Base-by-base conservation (phyloP, 129 eudicot species). In the Chrysanthemum makinoi region DNA sequence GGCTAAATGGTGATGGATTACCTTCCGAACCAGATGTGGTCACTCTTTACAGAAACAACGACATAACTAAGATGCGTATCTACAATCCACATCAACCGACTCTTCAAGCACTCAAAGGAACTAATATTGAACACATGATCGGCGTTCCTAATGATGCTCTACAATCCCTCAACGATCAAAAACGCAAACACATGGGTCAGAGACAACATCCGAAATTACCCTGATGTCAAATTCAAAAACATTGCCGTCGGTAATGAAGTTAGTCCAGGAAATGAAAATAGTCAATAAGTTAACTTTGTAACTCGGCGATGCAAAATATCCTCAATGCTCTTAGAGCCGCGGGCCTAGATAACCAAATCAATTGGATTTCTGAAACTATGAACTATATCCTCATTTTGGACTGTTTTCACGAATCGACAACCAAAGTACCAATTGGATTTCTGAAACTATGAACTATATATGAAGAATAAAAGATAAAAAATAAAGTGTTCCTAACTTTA, bases 171-270 rank as follows among this genome's bases (percentile, higher is more conserved):
- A 39, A 55, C 3, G 72, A 53, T 55, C 86, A 17, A 18, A 65
- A 0, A 66, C 50, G 96, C 94, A 1, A 66, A 20, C 5, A 18
- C 69, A 4, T 89, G 96, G 96, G 88, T 89, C 28, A 77, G 69
- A 6, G 57, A 59, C 63, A 86, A 89, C 71, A 59, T 89, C 15
- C 58, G 7, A 28, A 56, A 73, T 57, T 82, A 75, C 77, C 72
- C 85, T 0, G 66, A 68, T 2, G 83, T 85, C 69, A 84, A 53
- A 17, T 79, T 88, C 10, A 70, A 60, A n/a, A 84, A 84, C 81
- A 72, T 86, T n/a, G 86, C 79, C 0, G 93, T 86, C 0, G 86
- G 90, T 62, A 84, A 89, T 43, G 96, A 82, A 71, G 78, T 87
- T 1, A 66, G 66, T 20, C 88, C 85, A 5, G 54, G 65, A 7